Conservation (phyloP, 495 filamentous ascomycete genomes). For the Lophiotrema nucula region DNA sequence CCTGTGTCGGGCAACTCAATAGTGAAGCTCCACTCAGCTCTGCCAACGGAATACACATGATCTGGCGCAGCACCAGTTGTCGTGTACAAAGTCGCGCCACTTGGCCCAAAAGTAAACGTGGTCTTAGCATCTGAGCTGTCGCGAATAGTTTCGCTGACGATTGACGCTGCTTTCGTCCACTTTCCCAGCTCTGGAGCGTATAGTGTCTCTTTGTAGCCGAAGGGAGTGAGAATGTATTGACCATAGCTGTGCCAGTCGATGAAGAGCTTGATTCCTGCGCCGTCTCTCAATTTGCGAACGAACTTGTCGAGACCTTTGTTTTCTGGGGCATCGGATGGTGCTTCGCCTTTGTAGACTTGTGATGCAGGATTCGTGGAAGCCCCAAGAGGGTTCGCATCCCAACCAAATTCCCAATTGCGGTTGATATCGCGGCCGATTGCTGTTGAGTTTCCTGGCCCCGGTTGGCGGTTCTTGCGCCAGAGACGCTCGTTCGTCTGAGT, state of each 20-base stretch:
- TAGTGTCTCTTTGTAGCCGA: constrained; percentile 48
- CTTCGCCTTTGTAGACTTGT: constrained; percentile 52
- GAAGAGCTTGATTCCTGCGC: constrained; percentile 54
- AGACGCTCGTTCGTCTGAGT: constrained; percentile 56
- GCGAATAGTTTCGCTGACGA: constrained; percentile 6
- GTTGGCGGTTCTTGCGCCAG: constrained; percentile 64
- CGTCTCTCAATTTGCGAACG: constrained; percentile 40
- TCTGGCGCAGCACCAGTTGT: constrained; percentile 55
- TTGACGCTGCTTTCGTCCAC: constrained; percentile 2
- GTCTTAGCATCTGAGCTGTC: constrained; percentile 37
- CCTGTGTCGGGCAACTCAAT: constrained; percentile 53
- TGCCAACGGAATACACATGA: constrained; percentile 51
- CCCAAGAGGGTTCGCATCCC: constrained; percentile 47
- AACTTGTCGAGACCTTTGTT: constrained; percentile 45
- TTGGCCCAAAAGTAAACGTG: constrained; percentile 47
- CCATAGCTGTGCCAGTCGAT: constrained; percentile 62
- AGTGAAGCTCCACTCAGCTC: constrained; percentile 55
- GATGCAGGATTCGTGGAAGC: constrained; percentile 53
- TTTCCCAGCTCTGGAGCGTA: constrained; percentile 38
- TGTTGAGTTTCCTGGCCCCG: constrained; percentile 38
- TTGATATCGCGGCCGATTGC: constrained; percentile 62
- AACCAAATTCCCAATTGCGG: constrained; percentile 60
- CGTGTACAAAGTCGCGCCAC: constrained; percentile 57
- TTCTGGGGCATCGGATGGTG: constrained; percentile 51
- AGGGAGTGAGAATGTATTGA: constrained; percentile 49